A percentile compares a stretch with the other conserved stretches of the same genome.
phyloP scores from a whole-genome alignment of 805 yeast genomes.

The Lipomyces orientalis region DNA sequence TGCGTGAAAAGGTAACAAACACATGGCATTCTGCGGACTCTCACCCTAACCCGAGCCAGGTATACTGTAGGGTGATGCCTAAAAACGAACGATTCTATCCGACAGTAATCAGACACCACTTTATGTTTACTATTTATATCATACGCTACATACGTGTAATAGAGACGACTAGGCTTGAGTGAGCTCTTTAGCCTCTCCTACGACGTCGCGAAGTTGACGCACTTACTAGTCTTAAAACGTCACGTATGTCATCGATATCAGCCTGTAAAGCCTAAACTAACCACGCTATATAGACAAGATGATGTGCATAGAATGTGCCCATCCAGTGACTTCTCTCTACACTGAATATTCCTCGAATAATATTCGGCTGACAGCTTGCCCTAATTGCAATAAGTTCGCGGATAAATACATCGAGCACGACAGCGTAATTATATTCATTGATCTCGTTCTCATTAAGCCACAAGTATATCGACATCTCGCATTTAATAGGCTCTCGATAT shows the following conservation, averaged over 20 bases:
- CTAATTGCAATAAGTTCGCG: conserved; percentile 71
- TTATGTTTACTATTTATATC: neutral
- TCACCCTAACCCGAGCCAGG: too few relatives aligned
- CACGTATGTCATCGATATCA: too few relatives aligned
- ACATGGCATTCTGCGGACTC: too few relatives aligned
- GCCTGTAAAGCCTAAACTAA: neutral
- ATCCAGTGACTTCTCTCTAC: conserved; percentile 67
- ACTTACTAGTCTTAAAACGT: neutral
- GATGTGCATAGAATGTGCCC: conserved; percentile 91
- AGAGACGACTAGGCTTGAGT: neutral
- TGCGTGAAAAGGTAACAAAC: too few relatives aligned
- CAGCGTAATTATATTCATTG: conserved; percentile 80
- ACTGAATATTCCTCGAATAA: conserved; percentile 76
- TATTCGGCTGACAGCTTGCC: conserved; percentile 78
- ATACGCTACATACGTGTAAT: neutral
- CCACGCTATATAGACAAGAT: conserved; percentile 48
- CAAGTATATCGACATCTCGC: conserved; percentile 82
- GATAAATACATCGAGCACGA: conserved; percentile 94
- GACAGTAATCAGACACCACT: neutral
- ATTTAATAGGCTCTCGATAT: conserved; percentile 61
- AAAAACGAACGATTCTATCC: too few relatives aligned
- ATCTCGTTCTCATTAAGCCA: conserved; percentile 79
- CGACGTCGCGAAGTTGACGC: neutral
- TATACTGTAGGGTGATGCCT: too few relatives aligned
- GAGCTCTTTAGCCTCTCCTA: neutral